Base-by-base conservation (phyloP, 2,329 filamentous ascomycete species). In the Exophiala mesophila region DNA sequence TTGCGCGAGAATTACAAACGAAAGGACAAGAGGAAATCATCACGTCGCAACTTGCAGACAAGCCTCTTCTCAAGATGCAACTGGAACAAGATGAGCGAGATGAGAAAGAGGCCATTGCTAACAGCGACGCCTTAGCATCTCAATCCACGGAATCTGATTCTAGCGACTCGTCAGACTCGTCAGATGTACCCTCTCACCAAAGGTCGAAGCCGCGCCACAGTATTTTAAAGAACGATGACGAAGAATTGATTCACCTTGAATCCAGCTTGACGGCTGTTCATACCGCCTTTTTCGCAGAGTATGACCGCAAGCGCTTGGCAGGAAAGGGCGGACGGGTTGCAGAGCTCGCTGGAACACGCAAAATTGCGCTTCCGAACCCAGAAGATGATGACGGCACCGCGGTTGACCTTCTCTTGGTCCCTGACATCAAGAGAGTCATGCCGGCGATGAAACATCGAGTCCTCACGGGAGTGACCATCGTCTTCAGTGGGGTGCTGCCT, bases 21-120 rank as follows among this genome's bases (percentile, higher is more conserved):
- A 81, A 86, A 50, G 85, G 92, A 57, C 90, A 97, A 61, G 87
- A 92, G 57, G 86, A 90, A 60, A 78, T 83, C 1, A 77, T 98
- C 36, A 84, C 89, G 59, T 87, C 88, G 47, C 92, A 98, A 64
- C 75, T 97, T 13, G 86, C 82, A 47, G 88, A 96, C 49, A 78
- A 90, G 10, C 92, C 92, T 0, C 68, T 98, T 19, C 69, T 94
- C n/a, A 87, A 92, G 59, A 84, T 94, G 68, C 92, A 98, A 63
- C 85, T 95, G 57, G 76, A 88, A 60, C 74, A 96, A 16, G 92
- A 98, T 57, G 85, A 87, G 55, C 85, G 88, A 57, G 85, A 89
- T 54, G 81, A 87, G 29, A 73, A 76, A 26, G 76, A 70, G 41
- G 77, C 52, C 18, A 52, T 45, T 13, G 40, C 41, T 19, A 68